Percentiles rank a stretch among this genome's conserved stretches.
phyloP scores from a whole-genome alignment of 352 stramenopile genomes.

The Pythium brassicae region DNA sequence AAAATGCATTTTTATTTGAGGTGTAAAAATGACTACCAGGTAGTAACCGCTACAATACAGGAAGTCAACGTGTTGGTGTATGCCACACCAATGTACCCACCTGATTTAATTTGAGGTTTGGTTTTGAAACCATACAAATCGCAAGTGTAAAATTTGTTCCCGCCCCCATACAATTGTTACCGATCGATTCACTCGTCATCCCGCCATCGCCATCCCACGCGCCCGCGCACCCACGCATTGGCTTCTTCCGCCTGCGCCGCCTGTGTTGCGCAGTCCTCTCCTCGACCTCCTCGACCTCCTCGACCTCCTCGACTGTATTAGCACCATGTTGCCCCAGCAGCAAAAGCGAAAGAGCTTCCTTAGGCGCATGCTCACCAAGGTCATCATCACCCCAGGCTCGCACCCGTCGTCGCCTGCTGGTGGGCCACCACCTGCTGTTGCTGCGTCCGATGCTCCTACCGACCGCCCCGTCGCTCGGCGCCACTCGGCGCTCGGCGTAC shows the following conservation, averaged over 20 bases:
- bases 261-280: no score
- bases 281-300: no score
- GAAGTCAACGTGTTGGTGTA: neutral
- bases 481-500: neutral
- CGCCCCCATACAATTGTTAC: neutral
- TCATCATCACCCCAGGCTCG: neutral
- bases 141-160: neutral
- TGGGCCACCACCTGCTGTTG: neutral
- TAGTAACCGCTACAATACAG: no score
- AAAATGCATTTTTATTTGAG: neutral
- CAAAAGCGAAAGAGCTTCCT: constrained; percentile 2
- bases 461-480: neutral
- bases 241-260: no score
- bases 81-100: neutral
- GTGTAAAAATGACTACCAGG: no score
- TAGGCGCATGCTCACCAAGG: constrained; percentile 1
- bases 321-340: neutral
- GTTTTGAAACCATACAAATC: neutral
- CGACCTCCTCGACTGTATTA: neutral
- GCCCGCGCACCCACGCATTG: neutral
- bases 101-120: neutral
- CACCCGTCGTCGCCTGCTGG: neutral
- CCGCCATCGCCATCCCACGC: neutral
- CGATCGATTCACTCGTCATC: neutral
- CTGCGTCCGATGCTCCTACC: neutral